These are phyloP conservation scores for Boletus sensibilis DNA, from an alignment of 768 basidiomycete genomes.

Conservation along the genomic window DNA sequence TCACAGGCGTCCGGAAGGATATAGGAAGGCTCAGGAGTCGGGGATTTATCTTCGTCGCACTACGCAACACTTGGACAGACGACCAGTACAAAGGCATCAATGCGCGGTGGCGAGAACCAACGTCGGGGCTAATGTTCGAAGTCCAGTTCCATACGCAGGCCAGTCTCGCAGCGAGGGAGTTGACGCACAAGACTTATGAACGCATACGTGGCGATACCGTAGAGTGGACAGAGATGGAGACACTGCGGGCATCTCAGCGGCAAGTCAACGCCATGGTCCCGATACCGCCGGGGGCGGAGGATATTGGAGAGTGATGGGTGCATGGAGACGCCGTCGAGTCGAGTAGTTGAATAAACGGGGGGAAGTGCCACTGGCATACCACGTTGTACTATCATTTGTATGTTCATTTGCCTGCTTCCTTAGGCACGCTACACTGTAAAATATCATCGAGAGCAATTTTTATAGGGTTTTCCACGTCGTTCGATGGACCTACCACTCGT, in stretches of 20 bases:
- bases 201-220: background rate
- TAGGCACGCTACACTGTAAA: too few relatives aligned
- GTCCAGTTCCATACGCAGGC: slow-evolving; percentile 2
- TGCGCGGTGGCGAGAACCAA: background rate
- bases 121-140: background rate
- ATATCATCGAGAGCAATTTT: background rate
- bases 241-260: background rate
- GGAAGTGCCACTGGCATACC: background rate
- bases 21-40: too few relatives aligned
- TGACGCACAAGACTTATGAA: slow-evolving; percentile 1
- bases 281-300: background rate
- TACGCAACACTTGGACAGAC: too few relatives aligned
- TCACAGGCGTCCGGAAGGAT: too few relatives aligned
- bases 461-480: background rate
- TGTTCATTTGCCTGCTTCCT: background rate
- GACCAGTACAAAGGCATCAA: too few relatives aligned
- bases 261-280: background rate
- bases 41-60: too few relatives aligned
- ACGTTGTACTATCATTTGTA: background rate
- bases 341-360: too few relatives aligned
- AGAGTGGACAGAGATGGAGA: background rate
- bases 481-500: background rate
- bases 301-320: too few relatives aligned
- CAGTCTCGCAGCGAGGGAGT: background rate
- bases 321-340: background rate